Evolutionary conservation across 2,329 filamentous ascomycete species (phyloP).

Genomic region (Knoxdaviesia proteae): DNA sequence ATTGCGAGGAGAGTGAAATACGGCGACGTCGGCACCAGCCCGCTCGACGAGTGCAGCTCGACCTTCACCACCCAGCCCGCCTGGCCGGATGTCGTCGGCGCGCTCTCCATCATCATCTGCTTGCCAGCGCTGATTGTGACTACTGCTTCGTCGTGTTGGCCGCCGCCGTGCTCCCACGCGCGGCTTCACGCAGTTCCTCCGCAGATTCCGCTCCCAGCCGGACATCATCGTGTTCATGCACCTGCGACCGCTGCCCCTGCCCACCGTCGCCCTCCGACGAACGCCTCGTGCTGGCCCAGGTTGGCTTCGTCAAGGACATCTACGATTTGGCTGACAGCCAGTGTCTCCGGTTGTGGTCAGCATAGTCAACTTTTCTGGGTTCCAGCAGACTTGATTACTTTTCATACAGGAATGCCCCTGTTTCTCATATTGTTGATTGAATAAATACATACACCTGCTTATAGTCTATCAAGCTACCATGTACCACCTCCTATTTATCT

Average conservation of each 20-base stretch:
- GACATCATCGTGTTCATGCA: constrained; percentile 59
- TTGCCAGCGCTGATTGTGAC: constrained; percentile 48
- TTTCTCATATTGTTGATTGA: too few species aligned
- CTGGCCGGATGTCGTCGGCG: constrained; percentile 39
- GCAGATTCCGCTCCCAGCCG: constrained; percentile 46
- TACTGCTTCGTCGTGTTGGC: constrained; percentile 44
- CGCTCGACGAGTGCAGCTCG: constrained; percentile 52
- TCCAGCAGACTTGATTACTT: too few species aligned
- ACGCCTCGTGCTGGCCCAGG: constrained; percentile 20
- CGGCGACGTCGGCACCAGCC: constrained; percentile 45
- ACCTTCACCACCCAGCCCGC: constrained; percentile 36
- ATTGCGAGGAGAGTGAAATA: constrained; percentile 15
- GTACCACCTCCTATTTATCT: too few species aligned
- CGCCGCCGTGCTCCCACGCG: constrained; percentile 38
- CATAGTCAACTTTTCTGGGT: constrained; percentile 21
- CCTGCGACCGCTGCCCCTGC: constrained; percentile 39
- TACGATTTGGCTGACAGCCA: too few species aligned
- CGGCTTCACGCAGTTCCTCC: constrained; percentile 52
- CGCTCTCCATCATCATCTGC: constrained; percentile 49
- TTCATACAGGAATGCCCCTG: too few species aligned
- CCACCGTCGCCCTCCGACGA: constrained; percentile 28
- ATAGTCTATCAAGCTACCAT: too few species aligned
- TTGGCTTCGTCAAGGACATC: too few species aligned
- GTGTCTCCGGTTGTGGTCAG: too few species aligned
- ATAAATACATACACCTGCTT: too few species aligned